A percentile compares a stretch with the other conserved stretches of the same genome.
Conservation (phyloP, 257 asterid species). For the Cynanchum wilfordii region DNA sequence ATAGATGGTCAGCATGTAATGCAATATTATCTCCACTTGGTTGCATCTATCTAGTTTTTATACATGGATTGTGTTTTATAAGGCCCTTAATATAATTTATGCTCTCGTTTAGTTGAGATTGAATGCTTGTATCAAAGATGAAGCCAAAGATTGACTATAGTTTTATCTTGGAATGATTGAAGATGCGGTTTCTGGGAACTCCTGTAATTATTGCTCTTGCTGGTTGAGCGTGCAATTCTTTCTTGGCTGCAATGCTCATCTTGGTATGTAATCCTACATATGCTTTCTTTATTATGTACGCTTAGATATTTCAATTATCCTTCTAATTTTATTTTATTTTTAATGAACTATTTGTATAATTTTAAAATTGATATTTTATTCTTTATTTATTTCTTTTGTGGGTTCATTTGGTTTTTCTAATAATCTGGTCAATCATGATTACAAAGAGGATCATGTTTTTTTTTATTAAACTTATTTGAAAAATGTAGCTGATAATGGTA, state of each 20-base stretch:
- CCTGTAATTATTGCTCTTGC: background rate
- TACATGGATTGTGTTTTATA: background rate
- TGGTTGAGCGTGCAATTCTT: too few species aligned
- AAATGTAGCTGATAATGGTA: background rate
- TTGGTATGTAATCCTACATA: too few species aligned
- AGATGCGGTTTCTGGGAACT: background rate
- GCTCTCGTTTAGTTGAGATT: background rate
- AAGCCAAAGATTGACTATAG: background rate
- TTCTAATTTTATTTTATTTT: too few species aligned
- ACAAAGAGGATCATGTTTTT: background rate
- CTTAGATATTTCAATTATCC: too few species aligned
- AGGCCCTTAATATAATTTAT: background rate
- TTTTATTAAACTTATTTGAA: too few species aligned
- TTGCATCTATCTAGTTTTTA: background rate
- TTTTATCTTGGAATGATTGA: background rate
- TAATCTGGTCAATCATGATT: too few species aligned
- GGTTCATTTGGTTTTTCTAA: background rate
- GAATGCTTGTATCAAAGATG: background rate
- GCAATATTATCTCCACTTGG: background rate
- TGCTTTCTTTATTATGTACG: background rate
- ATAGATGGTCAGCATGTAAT: background rate
- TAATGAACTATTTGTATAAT: too few species aligned
- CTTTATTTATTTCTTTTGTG: background rate
- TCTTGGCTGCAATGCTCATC: too few species aligned
- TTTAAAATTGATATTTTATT: too few species aligned